Conservation (phyloP, 768 basidiomycete species). For the Lactarius vividus region DNA sequence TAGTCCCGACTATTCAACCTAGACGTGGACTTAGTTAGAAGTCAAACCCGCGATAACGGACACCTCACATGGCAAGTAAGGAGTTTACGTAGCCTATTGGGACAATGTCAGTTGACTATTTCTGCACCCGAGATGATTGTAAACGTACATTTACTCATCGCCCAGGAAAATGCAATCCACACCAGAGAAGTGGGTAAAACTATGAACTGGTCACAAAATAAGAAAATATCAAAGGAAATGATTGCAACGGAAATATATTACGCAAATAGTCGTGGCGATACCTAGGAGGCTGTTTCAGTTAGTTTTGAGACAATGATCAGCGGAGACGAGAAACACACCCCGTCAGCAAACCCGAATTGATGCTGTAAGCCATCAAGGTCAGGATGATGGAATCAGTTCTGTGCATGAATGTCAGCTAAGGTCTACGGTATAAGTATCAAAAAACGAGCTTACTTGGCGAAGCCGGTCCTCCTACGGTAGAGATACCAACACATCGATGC, state of each 20-base stretch:
- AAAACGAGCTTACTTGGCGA: conserved; percentile 36
- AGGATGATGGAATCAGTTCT: conserved; percentile 33
- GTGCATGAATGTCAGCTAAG: not conserved
- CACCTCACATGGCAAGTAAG: conserved; percentile 47
- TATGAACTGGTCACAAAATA: conserved; percentile 20
- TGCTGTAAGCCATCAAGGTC: conserved; percentile 32
- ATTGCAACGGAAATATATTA: not conserved
- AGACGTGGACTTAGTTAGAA: not conserved
- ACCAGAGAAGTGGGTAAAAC: conserved; percentile 46
- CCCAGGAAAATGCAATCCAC: conserved; percentile 51
- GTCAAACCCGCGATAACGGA: not conserved
- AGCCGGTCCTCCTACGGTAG: conserved; percentile 46
- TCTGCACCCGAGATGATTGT: not conserved
- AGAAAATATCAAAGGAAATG: not conserved
- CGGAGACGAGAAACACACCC: conserved; percentile 22
- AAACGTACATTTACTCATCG: conserved; percentile 49
- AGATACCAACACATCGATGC: conserved; percentile 48
- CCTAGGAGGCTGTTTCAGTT: conserved; percentile 27
- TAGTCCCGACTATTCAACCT: conserved; percentile 19
- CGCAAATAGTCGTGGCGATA: conserved; percentile 22
- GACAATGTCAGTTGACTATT: conserved; percentile 3
- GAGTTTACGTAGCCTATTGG: conserved; percentile 51
- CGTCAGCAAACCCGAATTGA: conserved; percentile 32
- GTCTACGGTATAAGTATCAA: not conserved
- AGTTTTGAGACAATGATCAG: not conserved